A percentile compares a stretch with the other conserved stretches of the same genome.
phyloP scores from a whole-genome alignment of 2,329 filamentous ascomycete genomes.

The Colletotrichum eleusines region DNA sequence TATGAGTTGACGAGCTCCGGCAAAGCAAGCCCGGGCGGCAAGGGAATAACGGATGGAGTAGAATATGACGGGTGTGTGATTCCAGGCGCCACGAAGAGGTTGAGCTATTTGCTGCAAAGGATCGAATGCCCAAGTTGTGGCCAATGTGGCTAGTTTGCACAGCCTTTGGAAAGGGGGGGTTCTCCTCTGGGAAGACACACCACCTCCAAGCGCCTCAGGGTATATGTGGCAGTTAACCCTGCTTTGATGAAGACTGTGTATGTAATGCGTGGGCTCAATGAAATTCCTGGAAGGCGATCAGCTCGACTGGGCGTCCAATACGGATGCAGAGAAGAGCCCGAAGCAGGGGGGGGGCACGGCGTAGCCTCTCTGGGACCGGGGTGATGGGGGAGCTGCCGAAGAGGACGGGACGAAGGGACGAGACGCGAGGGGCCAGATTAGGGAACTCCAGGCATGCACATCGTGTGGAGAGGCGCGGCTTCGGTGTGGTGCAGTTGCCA shows the following conservation, averaged over 20 bases:
- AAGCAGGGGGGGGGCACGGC: conserved; percentile 38
- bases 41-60: conserved; percentile 19
- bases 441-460: conserved; percentile 36
- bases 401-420: conserved; percentile 38
- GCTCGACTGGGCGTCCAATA: conserved; percentile 40
- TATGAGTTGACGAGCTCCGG: conserved; percentile 17
- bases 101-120: conserved; percentile 42
- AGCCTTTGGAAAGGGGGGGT: conserved; percentile 32
- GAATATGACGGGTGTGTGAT: conserved; percentile 37
- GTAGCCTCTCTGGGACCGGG: conserved; percentile 34
- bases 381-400: conserved; percentile 37
- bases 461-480: conserved; percentile 40
- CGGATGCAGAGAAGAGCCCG: conserved; percentile 42
- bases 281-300: conserved; percentile 41
- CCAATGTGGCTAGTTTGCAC: conserved; percentile 43
- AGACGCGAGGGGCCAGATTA: conserved; percentile 36
- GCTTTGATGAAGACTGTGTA: conserved; percentile 28
- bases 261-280: conserved; percentile 35
- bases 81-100: conserved; percentile 37
- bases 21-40: conserved; percentile 22
- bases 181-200: conserved; percentile 34
- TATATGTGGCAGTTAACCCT: conserved; percentile 41
- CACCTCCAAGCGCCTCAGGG: conserved; percentile 35
- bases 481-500: conserved; percentile 34
- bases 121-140: conserved; percentile 34